These are phyloP conservation scores for Balansia obtecta DNA, from an alignment of 2,329 filamentous ascomycete species.

Conservation along the genomic window DNA sequence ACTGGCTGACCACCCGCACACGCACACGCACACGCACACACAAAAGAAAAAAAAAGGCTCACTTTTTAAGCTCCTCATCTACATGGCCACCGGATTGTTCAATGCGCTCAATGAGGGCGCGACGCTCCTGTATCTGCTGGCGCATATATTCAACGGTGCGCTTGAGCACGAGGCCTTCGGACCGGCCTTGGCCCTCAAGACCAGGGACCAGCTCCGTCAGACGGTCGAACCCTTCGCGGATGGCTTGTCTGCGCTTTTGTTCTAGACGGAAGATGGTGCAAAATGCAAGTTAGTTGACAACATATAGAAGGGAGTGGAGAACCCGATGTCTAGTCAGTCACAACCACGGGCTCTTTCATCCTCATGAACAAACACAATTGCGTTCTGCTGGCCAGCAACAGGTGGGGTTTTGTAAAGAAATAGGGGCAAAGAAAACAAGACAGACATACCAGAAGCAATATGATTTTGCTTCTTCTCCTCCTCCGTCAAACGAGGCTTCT, in stretches of 20 bases:
- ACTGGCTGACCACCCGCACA: too few species aligned
- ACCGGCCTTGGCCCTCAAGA: slow-evolving; percentile 69
- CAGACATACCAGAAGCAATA: slow-evolving; percentile 35
- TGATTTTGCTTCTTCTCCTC: slow-evolving; percentile 45
- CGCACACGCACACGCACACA: too few species aligned
- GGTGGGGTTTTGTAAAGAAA: not conserved
- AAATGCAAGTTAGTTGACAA: not conserved
- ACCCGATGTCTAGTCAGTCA: not conserved
- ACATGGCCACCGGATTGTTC: slow-evolving; percentile 47
- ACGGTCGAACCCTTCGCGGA: slow-evolving; percentile 72
- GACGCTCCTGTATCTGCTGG: slow-evolving; percentile 45
- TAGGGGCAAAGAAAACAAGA: not conserved
- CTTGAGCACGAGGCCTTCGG: slow-evolving; percentile 72
- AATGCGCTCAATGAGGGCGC: slow-evolving; percentile 43
- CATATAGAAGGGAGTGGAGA: not conserved
- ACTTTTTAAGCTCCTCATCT: slow-evolving; percentile 32
- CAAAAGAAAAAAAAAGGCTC: slow-evolving; percentile 8
- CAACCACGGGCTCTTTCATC: not conserved
- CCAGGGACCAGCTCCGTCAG: slow-evolving; percentile 72
- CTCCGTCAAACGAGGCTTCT: slow-evolving; percentile 39
- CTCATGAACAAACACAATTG: not conserved
- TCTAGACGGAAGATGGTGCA: slow-evolving; percentile 15
- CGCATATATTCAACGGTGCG: slow-evolving; percentile 55
- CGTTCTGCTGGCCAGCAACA: not conserved
- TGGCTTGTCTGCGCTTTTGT: slow-evolving; percentile 43